Conservation (phyloP, 495 filamentous ascomycete species). For the Hyaloscypha hepaticicola region DNA sequence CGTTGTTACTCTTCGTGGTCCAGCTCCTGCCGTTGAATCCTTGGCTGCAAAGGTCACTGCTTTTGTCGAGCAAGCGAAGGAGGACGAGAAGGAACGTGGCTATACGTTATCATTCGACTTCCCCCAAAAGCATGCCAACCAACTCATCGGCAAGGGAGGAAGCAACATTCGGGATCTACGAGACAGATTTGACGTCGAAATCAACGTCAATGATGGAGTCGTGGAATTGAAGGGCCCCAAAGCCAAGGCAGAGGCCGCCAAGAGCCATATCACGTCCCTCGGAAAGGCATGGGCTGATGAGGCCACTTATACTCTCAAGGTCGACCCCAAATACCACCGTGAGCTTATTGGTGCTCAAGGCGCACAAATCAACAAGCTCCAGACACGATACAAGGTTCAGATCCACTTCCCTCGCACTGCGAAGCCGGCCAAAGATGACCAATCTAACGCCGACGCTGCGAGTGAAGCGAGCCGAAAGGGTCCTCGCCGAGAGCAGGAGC, state of each 20-base stretch:
- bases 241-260: constrained; percentile 76
- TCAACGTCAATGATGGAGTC: constrained; percentile 76
- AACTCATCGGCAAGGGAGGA: constrained; percentile 87
- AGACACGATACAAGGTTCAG: constrained; percentile 85
- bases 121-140: constrained; percentile 89
- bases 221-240: constrained; percentile 61
- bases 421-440: constrained; percentile 62
- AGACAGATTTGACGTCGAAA: constrained; percentile 96
- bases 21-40: constrained; percentile 64
- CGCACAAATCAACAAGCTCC: constrained; percentile 86
- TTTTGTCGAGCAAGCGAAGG: constrained; percentile 80
- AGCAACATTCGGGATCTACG: constrained; percentile 94
- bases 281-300: constrained; percentile 84
- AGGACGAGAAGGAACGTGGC: constrained; percentile 85
- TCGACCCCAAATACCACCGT: constrained; percentile 83
- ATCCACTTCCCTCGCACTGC: constrained; percentile 86
- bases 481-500: constrained; percentile 67
- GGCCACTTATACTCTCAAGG: constrained; percentile 79
- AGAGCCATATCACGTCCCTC: constrained; percentile 69
- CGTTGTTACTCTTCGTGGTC: constrained; percentile 72
- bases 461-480: constrained; percentile 66
- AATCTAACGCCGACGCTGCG: constrained; percentile 62
- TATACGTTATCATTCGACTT: constrained; percentile 85
- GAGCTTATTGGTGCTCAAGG: constrained; percentile 89
- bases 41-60: constrained; percentile 65